A percentile compares a stretch with the other conserved stretches of the same genome.
These are phyloP conservation scores for Forsythia viridissima DNA, from an alignment of 257 asterid genomes.

Conservation along the genomic window DNA sequence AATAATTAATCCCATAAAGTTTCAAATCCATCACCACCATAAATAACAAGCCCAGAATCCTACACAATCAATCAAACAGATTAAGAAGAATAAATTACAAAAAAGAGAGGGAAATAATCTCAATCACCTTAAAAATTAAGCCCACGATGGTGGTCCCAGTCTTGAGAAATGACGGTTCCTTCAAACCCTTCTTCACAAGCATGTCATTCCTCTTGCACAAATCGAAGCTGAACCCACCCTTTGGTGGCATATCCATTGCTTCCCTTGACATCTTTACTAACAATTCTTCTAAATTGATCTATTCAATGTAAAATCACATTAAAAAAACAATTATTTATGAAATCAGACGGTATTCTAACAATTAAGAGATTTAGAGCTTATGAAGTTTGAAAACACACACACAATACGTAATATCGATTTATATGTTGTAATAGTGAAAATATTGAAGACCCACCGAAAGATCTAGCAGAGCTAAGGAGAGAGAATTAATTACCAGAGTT, in stretches of 20 bases:
- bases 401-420: background rate
- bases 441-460: background rate
- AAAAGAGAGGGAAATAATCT: background rate
- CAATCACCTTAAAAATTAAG: slow-evolving; percentile 42
- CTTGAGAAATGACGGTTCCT: slow-evolving; percentile 44
- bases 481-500: background rate
- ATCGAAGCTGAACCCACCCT: slow-evolving; percentile 53
- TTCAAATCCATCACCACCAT: background rate
- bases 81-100: background rate
- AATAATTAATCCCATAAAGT: background rate
- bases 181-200: slow-evolving; percentile 44
- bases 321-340: background rate
- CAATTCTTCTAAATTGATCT: slow-evolving; percentile 5
- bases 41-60: background rate
- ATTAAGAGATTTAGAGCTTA: background rate
- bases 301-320: background rate
- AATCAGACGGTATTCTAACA: background rate
- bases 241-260: slow-evolving; percentile 36
- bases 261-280: slow-evolving; percentile 24
- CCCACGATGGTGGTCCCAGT: slow-evolving; percentile 63
- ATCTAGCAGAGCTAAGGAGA: background rate
- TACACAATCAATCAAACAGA: background rate
- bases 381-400: background rate
- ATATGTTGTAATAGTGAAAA: background rate
- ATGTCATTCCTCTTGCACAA: slow-evolving; percentile 51